A percentile compares a stretch with the other conserved stretches of the same genome.
These are phyloP conservation scores for Sarocladiaceae sp. DNA, from an alignment of 2,329 filamentous ascomycete species.

Conservation along the genomic window DNA sequence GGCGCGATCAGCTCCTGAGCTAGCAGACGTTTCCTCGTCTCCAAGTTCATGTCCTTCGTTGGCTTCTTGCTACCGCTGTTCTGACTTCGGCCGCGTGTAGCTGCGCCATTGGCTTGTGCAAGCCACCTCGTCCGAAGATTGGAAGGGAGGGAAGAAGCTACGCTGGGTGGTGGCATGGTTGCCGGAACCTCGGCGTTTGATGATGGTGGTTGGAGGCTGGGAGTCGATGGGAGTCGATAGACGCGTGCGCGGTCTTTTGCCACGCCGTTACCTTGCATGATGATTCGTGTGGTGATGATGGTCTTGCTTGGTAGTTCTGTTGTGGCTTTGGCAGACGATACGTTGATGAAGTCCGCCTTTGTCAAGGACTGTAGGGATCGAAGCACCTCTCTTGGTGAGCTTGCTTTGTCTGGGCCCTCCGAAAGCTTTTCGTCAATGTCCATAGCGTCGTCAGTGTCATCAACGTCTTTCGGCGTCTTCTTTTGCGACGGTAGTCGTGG, in stretches of 20 bases:
- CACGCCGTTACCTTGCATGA: slow-evolving; percentile 62
- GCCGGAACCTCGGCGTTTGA: slow-evolving; percentile 40
- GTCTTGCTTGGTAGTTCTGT: slow-evolving; percentile 26
- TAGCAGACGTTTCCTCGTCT: slow-evolving; percentile 36
- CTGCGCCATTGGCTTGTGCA: slow-evolving; percentile 44
- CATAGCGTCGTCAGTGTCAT: slow-evolving; percentile 23
- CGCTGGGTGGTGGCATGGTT: slow-evolving; percentile 27
- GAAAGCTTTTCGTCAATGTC: slow-evolving; percentile 20
- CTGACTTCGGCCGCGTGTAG: too few species aligned
- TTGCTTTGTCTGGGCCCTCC: not conserved
- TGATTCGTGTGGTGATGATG: slow-evolving; percentile 59
- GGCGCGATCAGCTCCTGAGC: slow-evolving; percentile 41
- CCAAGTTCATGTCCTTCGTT: slow-evolving; percentile 22
- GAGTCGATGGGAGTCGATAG: slow-evolving; percentile 63
- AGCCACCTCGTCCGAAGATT: slow-evolving; percentile 68
- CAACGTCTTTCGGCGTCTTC: slow-evolving; percentile 12
- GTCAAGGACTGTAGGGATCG: not conserved
- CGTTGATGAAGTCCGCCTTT: slow-evolving; percentile 13
- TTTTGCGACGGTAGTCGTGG: slow-evolving; percentile 12
- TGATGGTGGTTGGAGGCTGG: slow-evolving; percentile 16
- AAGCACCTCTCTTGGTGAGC: not conserved
- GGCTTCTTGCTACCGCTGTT: slow-evolving; percentile 12
- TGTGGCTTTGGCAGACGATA: slow-evolving; percentile 15
- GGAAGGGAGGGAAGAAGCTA: slow-evolving; percentile 26
- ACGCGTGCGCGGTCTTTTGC: slow-evolving; percentile 69